Percentiles rank a stretch among this genome's conserved stretches.
Evolutionary conservation across 495 filamentous ascomycete species (phyloP).

Genomic region (Hypoxylon intermedium): DNA sequence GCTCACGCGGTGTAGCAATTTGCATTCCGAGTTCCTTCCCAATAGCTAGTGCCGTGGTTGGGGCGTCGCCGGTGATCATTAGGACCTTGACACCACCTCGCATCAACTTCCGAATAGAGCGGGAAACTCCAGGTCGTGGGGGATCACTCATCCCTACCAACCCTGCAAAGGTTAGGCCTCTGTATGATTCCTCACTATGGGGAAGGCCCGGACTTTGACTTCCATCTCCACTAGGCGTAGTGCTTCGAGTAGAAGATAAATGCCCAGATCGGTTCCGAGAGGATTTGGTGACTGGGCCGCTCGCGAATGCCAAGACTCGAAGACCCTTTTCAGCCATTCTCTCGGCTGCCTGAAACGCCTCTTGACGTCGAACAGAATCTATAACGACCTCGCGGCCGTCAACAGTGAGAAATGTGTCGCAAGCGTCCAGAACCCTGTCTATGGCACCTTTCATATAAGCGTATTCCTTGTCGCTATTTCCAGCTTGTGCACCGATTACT

Average conservation of each 20-base stretch:
- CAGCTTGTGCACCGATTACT: constrained; percentile 69
- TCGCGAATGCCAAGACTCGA: constrained; percentile 89
- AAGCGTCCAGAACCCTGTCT: constrained; percentile 83
- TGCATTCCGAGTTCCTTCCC: constrained; percentile 93
- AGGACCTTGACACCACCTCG: constrained; percentile 93
- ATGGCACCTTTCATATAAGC: constrained; percentile 96
- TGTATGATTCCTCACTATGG: constrained; percentile 75
- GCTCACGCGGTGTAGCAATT: constrained; percentile 55
- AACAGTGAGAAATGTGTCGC: constrained; percentile 87
- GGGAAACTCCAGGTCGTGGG: constrained; percentile 85
- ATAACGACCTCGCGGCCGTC: constrained; percentile 88
- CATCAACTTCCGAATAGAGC: constrained; percentile 89
- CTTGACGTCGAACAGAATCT: constrained; percentile 75
- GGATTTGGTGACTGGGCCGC: constrained; percentile 62
- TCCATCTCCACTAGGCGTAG: constrained; percentile 42
- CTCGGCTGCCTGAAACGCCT: constrained; percentile 82
- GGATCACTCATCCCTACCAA: constrained; percentile 97
- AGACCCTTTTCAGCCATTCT: constrained; percentile 92
- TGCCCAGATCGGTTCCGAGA: constrained; percentile 43
- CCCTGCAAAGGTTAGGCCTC: constrained; percentile 85
- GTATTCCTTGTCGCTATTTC: constrained; percentile 64
- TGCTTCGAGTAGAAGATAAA: constrained; percentile 34
- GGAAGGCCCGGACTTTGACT: constrained; percentile 50
- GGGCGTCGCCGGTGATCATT: constrained; percentile 98
- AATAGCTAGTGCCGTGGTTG: constrained; percentile 92